These are phyloP conservation scores for Epichloe elymi DNA, from an alignment of 2,329 filamentous ascomycete genomes.

Conservation along the genomic window DNA sequence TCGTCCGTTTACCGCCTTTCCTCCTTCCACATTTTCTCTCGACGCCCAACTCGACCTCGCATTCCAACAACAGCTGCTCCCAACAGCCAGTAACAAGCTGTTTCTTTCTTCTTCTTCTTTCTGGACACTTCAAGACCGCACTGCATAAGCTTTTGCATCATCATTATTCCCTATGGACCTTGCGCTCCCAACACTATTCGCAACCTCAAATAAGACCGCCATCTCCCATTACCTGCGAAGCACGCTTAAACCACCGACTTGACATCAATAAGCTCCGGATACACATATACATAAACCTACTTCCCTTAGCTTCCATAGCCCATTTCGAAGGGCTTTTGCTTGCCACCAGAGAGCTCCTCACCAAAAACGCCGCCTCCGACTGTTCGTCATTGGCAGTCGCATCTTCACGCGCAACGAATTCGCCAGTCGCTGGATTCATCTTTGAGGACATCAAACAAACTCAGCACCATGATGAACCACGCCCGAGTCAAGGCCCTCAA, in stretches of 20 bases:
- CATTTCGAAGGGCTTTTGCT: neutral
- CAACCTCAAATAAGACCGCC: neutral
- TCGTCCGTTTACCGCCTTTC: constrained; percentile 1
- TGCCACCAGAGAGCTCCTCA: neutral
- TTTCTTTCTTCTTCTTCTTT: neutral
- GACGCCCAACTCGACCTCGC: neutral
- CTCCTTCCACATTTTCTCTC: neutral
- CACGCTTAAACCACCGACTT: constrained; percentile 2
- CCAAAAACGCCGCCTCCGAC: neutral
- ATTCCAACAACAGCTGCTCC: no score
- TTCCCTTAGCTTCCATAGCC: neutral
- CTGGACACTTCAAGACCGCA: neutral
- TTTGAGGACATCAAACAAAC: neutral
- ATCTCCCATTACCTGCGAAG: neutral
- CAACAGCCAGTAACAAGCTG: neutral
- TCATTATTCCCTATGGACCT: constrained; percentile 3
- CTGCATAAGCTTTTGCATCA: neutral
- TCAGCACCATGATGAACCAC: constrained; percentile 40
- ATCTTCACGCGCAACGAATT: neutral
- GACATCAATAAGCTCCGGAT: neutral
- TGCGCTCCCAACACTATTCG: neutral
- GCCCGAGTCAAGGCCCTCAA: constrained; percentile 54
- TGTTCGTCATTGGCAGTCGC: neutral
- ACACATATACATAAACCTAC: neutral
- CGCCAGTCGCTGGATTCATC: neutral